Base-by-base conservation (phyloP, 257 asterid genomes). In the Solanum lycopersicoides region DNA sequence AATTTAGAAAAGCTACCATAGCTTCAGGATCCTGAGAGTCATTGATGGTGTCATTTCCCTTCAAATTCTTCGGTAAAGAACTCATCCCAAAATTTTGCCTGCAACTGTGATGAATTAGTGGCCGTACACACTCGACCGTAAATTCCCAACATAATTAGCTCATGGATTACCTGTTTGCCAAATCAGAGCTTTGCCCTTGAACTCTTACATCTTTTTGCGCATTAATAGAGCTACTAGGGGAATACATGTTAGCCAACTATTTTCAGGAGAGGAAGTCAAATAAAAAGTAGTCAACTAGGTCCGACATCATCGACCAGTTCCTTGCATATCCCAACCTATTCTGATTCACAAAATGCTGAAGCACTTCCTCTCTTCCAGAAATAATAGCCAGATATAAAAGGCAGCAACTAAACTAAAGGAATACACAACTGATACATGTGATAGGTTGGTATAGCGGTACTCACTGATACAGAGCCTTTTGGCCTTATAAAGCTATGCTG, bases 21-120 rank as follows among this genome's bases (percentile, higher is more conserved):
- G 93, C 90, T 90, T 93, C 98, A 92, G 91, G 94, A 86, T 94
- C 98, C 88, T 91, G 90, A 75, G 91, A 86, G 86, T 87, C 87
- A 88, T 83, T 82, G 42, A 79, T 60, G 65, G 86, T 90, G 72
- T 93, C 95, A 88, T 89, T 91, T 86, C 91, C 98, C 87, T 91
- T 93, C 86, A 88, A 89, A 88, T 87, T 89, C 86, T 90, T 92
- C 28, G 92, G 89, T 72, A 83, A 85, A 25, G 93, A 91, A 88
- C 90, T 90, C 89, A 91, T 87, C 91, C 90, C 95, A 88, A 91
- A 71, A 89, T 88, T 89, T 87, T 86, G 89, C 91, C 98, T 96
- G 93, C 45, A 88, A 85, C 82, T 56, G 83, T 53, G 59, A 82
- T 82, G 79, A 84, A 35, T 21, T 86, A 87, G 77, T 69, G 88